phyloP scores from a whole-genome alignment of 2,329 filamentous ascomycete genomes.

The Fusarium liriodendri region DNA sequence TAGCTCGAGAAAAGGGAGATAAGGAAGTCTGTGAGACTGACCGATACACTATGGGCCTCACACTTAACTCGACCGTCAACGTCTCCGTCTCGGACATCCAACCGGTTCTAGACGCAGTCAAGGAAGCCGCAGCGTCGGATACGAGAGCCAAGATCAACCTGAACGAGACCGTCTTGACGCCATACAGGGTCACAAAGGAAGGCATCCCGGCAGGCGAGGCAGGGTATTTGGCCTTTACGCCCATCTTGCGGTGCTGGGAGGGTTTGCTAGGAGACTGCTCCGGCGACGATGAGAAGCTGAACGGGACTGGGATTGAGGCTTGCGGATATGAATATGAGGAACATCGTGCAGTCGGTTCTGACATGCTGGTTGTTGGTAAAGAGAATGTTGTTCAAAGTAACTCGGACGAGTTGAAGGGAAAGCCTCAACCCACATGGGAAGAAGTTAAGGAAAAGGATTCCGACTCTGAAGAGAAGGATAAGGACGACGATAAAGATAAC shows the following conservation, averaged over 20 bases:
- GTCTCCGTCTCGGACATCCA: background rate
- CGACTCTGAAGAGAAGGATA: background rate
- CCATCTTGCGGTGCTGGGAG: background rate
- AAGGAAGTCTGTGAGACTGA: background rate
- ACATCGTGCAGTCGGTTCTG: background rate
- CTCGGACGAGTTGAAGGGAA: background rate
- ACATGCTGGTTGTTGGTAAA: background rate
- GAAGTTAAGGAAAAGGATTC: background rate
- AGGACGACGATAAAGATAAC: background rate
- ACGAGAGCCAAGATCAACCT: background rate
- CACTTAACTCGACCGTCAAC: constrained; percentile 1
- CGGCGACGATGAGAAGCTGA: background rate
- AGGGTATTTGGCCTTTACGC: background rate
- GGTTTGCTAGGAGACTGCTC: background rate
- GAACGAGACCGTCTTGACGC: background rate
- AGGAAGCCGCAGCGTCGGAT: background rate
- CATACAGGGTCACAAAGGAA: background rate
- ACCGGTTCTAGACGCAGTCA: background rate
- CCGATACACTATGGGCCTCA: background rate
- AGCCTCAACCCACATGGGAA: background rate
- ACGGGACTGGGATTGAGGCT: background rate
- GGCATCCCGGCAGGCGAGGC: background rate
- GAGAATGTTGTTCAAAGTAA: background rate
- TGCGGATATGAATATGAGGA: background rate
- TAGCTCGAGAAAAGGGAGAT: background rate